A percentile compares a stretch with the other conserved stretches of the same genome.
Evolutionary conservation across 768 basidiomycete species (phyloP).

Genomic region (Naganishia friedmannii): DNA sequence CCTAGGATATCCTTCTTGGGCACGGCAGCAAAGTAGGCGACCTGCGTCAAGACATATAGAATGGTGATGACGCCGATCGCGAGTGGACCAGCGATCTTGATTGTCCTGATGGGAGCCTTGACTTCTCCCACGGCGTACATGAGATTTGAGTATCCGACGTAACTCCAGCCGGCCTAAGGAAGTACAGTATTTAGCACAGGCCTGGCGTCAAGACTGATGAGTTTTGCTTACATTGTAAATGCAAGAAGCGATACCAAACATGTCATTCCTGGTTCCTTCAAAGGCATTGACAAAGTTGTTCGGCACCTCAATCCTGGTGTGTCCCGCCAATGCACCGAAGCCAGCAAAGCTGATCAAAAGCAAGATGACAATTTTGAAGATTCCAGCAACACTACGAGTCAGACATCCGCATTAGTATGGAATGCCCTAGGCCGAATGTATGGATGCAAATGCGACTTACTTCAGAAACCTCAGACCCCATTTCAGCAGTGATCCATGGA

Average conservation of each 20-base stretch:
- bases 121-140: constrained; percentile 22
- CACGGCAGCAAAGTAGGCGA: constrained; percentile 73
- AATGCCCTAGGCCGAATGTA: neutral
- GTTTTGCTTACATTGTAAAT: constrained; percentile 24
- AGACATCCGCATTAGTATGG: neutral
- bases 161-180: constrained; percentile 19
- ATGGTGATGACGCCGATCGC: constrained; percentile 63
- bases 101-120: constrained; percentile 61
- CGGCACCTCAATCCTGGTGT: constrained; percentile 17
- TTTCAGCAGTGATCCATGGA: constrained; percentile 31
- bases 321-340: constrained; percentile 61
- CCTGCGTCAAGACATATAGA: constrained; percentile 65
- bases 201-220: too few species aligned
- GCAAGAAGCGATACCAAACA: constrained; percentile 23
- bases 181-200: neutral
- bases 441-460: neutral
- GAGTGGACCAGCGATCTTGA: constrained; percentile 68
- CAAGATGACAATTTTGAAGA: constrained; percentile 61
- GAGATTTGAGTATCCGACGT: constrained; percentile 24
- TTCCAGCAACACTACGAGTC: constrained; percentile 55
- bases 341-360: constrained; percentile 58
- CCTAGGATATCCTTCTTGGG: constrained; percentile 66
- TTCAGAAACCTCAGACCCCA: constrained; percentile 39
- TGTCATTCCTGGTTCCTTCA: constrained; percentile 17
- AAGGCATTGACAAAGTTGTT: constrained; percentile 30